Base-by-base conservation (phyloP, 441 rosid species). In the Codiaeum variegatum region DNA sequence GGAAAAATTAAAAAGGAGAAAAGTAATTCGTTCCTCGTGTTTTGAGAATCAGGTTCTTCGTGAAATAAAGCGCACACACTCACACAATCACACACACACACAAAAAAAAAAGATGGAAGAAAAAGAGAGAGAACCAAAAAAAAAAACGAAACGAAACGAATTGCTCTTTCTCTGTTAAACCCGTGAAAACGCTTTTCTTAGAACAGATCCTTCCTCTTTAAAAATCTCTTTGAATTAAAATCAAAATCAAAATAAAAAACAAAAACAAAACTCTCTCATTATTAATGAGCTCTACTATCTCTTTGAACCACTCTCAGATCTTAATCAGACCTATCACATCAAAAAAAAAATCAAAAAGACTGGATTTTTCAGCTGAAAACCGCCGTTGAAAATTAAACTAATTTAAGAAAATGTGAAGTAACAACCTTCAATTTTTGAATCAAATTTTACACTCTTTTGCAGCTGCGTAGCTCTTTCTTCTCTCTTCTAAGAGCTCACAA, bases 11-110 rank as follows among this genome's bases (percentile, higher is more conserved):
- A 24, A 75, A 62, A 61, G 59, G 26, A 74, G 69, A 70, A 78
- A 78, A 71, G 85, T 74, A 87, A 84, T 80, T 83, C 79, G 84
- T 78, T 86, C 80, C 86, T 87, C 89, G 88, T 83, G 89, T 80
- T 84, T 65, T 79, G 89, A 81, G 84, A 81, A 83, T 80, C 82
- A 70, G 87, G 83, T 85, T 83, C 85, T 78, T 71, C 83, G 72
- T 78, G 78, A 80, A 61, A 74, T 76, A 82, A 82, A 82, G 78
- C 71, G n/a, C n/a, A n/a, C n/a, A n/a, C n/a, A n/a, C n/a, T n/a
- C n/a, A n/a, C n/a, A n/a, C n/a, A n/a, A n/a, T n/a, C n/a, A 74
- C 61, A 60, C 24, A 1, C 44, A 40, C 61, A 51, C 21, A 40
- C 23, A 36, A 66, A 32, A 72, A 47, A 54, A 19, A 66, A 10